Evolutionary conservation across 768 basidiomycete species (phyloP), one percentile per base, ranked within the genome.

Genomic region (Tephrocybe sp.): DNA sequence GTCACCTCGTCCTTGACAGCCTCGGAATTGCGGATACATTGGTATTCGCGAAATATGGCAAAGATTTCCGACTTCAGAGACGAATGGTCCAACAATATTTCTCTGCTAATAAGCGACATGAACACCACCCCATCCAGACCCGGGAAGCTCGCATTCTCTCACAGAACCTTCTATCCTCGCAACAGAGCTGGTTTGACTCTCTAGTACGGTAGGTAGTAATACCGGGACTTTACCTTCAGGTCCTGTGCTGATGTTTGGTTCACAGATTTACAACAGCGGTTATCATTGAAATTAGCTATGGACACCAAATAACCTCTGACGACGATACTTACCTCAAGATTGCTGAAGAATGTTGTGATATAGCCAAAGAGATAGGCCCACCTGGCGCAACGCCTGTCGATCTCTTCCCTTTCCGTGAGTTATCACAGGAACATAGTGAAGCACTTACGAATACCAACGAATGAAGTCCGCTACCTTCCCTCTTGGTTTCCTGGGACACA

Each of bases 111-210:
- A 55, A 60, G 23, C 57, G 65, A 22, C 44, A 50, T 36, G 43
- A 57, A 6, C 66, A 67, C 50, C 49, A 55, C 11, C 54, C 57
- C n/a, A 54, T 67, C 23, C 61, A 67, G 40, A 61, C 66, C 38
- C 39, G 49, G 23, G 66, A 71, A 55, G 71, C 66, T 2, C 57
- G 54, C 13, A 51, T 59, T n/a, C 66, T 75, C 34, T 53, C 68
- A 19, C 24, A 56, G 21, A 64, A 64, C 25, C 36, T 74, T 6
- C 50, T 67, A 33, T 43, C 53, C 39, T 25, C 53, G 16, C 50
- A 44, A 33, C 65, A 68, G 2, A 51, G 59, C 1, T 45, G 52
- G 30, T 44, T 60, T 5, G 41, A 41, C 11, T 37, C 38, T 9
- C n/a, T 54, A 44, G 23, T 54, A 27, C 36, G 39, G 41, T 38